Percentiles rank a stretch among this genome's conserved stretches.
These are phyloP conservation scores for Rhizoctonia solani DNA, from an alignment of 1,284 basidiomycete species.

Conservation along the genomic window DNA sequence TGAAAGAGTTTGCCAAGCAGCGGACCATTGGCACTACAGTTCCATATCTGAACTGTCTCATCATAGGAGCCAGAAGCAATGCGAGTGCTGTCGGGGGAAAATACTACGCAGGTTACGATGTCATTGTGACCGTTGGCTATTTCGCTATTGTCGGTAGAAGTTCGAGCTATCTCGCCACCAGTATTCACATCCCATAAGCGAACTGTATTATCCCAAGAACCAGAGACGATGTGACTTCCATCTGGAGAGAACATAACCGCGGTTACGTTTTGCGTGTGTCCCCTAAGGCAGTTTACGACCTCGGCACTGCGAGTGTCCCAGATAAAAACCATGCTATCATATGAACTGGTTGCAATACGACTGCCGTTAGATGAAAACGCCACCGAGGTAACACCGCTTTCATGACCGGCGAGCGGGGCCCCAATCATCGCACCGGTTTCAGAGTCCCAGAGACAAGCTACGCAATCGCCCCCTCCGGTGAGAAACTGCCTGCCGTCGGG, in stretches of 20 bases:
- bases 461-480: too few relatives aligned
- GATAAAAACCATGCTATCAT: not conserved
- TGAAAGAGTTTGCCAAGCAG: not conserved
- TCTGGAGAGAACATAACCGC: conserved; percentile 81
- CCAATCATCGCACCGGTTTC: too few relatives aligned
- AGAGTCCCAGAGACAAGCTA: too few relatives aligned
- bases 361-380: conserved; percentile 22
- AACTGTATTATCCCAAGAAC: conserved; percentile 87
- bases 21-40: not conserved
- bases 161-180: not conserved
- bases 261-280: conserved; percentile 67
- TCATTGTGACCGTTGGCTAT: not conserved
- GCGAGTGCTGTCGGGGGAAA: not conserved
- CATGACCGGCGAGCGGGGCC: not conserved
- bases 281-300: not conserved
- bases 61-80: too few relatives aligned
- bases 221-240: conserved; percentile 87
- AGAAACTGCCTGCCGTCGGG: too few relatives aligned
- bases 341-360: conserved; percentile 17
- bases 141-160: not conserved
- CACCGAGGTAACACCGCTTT: not conserved
- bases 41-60: not conserved
- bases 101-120: not conserved
- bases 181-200: conserved; percentile 73
- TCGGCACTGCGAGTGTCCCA: not conserved